Percentiles rank a stretch among this genome's conserved stretches.
Conservation (phyloP, 73 alveolate genomes). For the Paramecium tetraurelia region DNA sequence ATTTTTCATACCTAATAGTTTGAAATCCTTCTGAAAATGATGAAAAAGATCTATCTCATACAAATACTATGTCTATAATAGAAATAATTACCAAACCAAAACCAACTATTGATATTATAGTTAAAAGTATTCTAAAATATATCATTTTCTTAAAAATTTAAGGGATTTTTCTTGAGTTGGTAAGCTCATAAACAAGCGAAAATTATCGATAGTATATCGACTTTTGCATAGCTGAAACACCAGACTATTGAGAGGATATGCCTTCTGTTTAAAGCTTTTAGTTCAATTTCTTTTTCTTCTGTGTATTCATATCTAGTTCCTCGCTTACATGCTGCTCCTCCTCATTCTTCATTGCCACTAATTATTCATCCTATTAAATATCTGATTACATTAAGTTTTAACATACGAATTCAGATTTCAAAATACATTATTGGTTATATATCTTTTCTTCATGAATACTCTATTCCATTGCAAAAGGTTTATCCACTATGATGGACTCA, state of each 20-base stretch:
- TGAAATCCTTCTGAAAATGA: background rate
- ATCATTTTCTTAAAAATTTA: background rate
- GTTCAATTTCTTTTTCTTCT: background rate
- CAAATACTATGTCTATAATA: background rate
- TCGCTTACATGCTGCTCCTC: background rate
- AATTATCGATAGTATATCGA: background rate
- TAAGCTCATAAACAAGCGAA: background rate
- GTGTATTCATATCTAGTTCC: background rate
- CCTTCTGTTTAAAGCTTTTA: background rate
- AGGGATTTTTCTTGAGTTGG: background rate
- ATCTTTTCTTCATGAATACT: background rate
- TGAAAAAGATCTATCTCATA: background rate
- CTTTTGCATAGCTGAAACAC: background rate
- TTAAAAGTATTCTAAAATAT: background rate
- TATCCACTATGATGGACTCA: background rate
- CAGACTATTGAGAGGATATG: background rate
- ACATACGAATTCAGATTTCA: background rate
- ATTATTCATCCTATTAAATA: background rate
- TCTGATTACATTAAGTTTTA: background rate
- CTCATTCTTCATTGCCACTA: background rate
- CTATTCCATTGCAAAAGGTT: background rate
- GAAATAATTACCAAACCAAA: background rate
- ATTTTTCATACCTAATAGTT: background rate
- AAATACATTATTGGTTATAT: background rate
- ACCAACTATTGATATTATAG: background rate